Evolutionary conservation across 2,329 filamentous ascomycete species (phyloP).

Genomic region (Tolypocladium amazonense): DNA sequence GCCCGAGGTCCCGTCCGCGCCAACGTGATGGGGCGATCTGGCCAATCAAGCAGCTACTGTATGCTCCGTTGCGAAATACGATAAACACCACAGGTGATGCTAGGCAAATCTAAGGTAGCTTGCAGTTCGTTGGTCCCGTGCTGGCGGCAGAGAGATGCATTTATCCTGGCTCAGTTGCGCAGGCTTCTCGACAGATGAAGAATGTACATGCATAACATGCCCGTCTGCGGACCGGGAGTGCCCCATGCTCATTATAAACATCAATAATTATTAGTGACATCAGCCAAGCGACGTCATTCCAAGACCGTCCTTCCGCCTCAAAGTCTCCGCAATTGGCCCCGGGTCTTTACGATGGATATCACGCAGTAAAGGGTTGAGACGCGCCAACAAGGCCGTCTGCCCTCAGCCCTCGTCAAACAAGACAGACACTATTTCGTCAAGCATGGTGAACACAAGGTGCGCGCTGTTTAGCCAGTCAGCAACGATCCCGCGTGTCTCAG

Average conservation of each 20-base stretch:
- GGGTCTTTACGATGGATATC: not conserved
- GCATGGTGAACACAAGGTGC: conserved; percentile 58
- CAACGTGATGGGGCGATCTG: not conserved
- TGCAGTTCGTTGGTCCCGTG: not conserved
- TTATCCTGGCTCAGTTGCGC: too few relatives aligned
- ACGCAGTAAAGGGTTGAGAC: not conserved
- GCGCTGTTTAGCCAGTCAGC: conserved; percentile 33
- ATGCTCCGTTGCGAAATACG: not conserved
- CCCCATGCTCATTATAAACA: not conserved
- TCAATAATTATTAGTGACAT: not conserved
- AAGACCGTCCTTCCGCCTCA: not conserved
- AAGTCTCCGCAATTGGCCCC: not conserved
- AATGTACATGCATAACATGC: too few relatives aligned
- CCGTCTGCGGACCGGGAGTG: too few relatives aligned
- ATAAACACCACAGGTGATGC: not conserved
- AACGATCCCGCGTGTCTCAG: not conserved
- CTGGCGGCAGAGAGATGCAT: not conserved
- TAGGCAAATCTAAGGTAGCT: not conserved
- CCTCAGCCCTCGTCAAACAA: conserved; percentile 41
- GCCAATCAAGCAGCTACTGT: not conserved
- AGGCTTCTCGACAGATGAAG: too few relatives aligned
- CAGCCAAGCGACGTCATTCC: not conserved
- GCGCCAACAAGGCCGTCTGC: not conserved
- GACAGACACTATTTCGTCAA: conserved; percentile 59
- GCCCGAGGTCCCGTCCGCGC: not conserved